phyloP scores from a whole-genome alignment of 805 yeast genomes.

The Tetrapisispora taiwanensis region DNA sequence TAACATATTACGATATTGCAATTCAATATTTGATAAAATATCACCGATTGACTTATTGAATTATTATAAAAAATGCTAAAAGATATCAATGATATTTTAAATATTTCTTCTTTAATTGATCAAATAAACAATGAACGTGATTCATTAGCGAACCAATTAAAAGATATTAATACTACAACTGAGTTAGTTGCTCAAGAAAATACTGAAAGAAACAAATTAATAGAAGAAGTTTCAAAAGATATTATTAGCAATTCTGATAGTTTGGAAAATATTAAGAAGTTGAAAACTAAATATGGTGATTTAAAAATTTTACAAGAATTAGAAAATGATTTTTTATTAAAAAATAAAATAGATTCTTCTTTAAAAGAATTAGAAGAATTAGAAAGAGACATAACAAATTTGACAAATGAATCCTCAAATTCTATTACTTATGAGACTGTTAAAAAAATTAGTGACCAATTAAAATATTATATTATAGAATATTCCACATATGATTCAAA shows the following conservation, averaged over 20 bases:
- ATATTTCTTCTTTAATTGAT: slow-evolving; percentile 20
- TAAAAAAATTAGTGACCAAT: neutral
- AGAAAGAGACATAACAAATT: slow-evolving; percentile 1
- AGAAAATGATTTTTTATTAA: slow-evolving; percentile 7
- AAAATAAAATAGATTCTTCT: slow-evolving; percentile 5
- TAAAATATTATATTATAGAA: neutral
- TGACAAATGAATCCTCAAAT: neutral
- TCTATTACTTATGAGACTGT: slow-evolving; percentile 1
- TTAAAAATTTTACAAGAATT: slow-evolving; percentile 11
- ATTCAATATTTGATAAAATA: too few species aligned
- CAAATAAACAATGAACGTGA: slow-evolving; percentile 18
- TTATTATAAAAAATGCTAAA: too few species aligned
- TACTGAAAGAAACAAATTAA: slow-evolving; percentile 2
- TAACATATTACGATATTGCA: too few species aligned
- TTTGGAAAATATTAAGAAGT: slow-evolving; percentile 7
- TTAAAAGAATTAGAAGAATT: slow-evolving; percentile 2
- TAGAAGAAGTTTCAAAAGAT: slow-evolving; percentile 17
- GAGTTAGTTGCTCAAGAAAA: slow-evolving; percentile 2
- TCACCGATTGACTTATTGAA: too few species aligned
- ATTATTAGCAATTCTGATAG: slow-evolving; percentile 8
- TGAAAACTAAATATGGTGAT: slow-evolving; percentile 20
- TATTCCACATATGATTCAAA: neutral
- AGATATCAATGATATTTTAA: slow-evolving; percentile 19
- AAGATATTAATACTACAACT: slow-evolving; percentile 8
- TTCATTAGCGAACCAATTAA: slow-evolving; percentile 12